Conservation (phyloP, 2,329 filamentous ascomycete species). For the Cercospora sojina region DNA sequence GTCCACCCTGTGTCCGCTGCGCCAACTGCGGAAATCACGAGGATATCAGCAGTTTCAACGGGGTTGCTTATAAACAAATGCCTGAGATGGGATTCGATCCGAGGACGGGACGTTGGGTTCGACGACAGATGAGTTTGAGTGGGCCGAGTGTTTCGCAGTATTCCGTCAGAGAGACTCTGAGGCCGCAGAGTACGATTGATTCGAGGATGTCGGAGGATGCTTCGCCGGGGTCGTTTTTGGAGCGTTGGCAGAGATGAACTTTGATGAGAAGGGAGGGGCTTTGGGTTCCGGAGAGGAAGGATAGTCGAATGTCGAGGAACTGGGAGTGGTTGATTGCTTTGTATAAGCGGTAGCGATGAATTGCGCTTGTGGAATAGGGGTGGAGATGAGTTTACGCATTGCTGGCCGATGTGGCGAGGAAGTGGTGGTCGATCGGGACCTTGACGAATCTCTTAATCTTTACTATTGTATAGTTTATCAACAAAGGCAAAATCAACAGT, state of each 20-base stretch:
- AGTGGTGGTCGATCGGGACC: background rate
- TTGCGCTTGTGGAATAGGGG: background rate
- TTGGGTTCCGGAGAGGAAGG: constrained; percentile 3
- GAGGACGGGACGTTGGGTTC: constrained; percentile 1
- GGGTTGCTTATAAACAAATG: background rate
- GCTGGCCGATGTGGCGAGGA: background rate
- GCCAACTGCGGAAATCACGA: constrained; percentile 6
- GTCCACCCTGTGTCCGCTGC: constrained; percentile 3
- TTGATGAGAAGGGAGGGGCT: background rate
- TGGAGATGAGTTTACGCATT: background rate
- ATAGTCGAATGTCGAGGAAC: constrained; percentile 2
- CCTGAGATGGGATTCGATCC: constrained; percentile 12
- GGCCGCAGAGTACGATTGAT: constrained; percentile 9
- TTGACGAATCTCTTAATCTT: constrained; percentile 1
- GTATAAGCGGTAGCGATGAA: background rate
- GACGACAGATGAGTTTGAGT: constrained; percentile 5
- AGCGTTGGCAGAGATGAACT: background rate
- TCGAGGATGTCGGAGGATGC: constrained; percentile 6
- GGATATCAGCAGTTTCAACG: background rate
- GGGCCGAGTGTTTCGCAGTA: constrained; percentile 10
- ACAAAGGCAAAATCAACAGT: background rate
- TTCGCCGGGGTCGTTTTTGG: constrained; percentile 1
- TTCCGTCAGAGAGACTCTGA: constrained; percentile 6
- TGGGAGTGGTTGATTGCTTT: constrained; percentile 8
- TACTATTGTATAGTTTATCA: background rate